Evolutionary conservation across 176 grass and related monocot genomes (phyloP), one percentile per base, ranked within the genome.

Genomic region (Aegilops longissima): DNA sequence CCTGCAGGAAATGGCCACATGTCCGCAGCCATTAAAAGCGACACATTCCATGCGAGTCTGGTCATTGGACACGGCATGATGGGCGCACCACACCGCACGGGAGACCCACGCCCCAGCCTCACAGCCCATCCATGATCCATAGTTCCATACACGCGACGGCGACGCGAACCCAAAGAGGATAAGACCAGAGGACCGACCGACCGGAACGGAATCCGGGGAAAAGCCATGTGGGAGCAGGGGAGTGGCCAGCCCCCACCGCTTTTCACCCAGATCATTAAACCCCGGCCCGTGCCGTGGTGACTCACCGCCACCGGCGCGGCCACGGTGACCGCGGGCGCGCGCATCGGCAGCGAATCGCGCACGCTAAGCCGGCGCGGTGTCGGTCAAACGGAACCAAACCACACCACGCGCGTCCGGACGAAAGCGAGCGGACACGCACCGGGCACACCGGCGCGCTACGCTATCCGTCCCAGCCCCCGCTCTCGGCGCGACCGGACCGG

Each of bases 321-420:
- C 51, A 54, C 51, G 51, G 51, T 18, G 51, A 54, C 51, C 51
- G 51, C 49, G 49, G 49, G 44, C 44, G 44, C 44, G 44, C 45
- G 4, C 45, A 49, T 51, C 14, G 12, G 49, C 51, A 54, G 51
- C 51, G 51, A 54, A 54, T 54, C 51, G 51, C 51, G 51, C 51
- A 54, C 51, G 51, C 51, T 7, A 54, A 54, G 16, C 51, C 51
- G 51, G 51, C 0, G 66, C 66, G 31, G 21, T 78, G 14, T 9
- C 27, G 75, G 89, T 84, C 81, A 76, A 84, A 76, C 8, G 31
- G 35, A 7, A 18, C 51, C 47, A 6, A 31, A 29, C 78, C 80
- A 66, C 12, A 47, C 14, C 70, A 0, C 18, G 20, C 64, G 27
- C 38, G 38, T 2, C 79, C 74, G 76, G 47, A 51, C 34, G 89